Conservation (phyloP, 495 filamentous ascomycete genomes). For the Trichocladium uniseriatum region DNA sequence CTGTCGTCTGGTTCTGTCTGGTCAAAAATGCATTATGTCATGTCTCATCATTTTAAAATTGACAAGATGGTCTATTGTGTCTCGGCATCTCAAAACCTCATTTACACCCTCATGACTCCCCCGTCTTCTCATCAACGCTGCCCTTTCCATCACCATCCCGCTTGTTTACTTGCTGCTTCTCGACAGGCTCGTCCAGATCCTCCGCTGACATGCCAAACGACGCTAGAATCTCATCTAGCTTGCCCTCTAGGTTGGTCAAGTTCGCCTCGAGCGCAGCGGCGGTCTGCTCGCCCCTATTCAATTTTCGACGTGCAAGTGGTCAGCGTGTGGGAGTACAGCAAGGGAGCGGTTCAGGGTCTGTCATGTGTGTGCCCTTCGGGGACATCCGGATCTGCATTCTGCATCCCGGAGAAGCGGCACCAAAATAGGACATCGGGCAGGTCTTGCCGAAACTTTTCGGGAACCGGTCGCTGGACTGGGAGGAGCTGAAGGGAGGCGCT, state of each 20-base stretch:
- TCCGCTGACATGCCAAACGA: conserved; percentile 14
- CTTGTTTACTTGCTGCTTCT: neutral
- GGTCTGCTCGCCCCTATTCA: conserved; percentile 46
- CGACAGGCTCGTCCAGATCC: conserved; percentile 3
- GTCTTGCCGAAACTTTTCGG: neutral
- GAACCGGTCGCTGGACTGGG: neutral
- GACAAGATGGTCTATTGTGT: too few species aligned
- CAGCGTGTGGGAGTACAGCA: neutral
- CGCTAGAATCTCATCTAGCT: conserved; percentile 45
- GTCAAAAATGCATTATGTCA: too few species aligned
- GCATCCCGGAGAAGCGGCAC: neutral
- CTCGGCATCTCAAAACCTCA: too few species aligned
- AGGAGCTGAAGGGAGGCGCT: neutral
- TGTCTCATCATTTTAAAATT: too few species aligned
- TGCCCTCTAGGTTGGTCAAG: conserved; percentile 42
- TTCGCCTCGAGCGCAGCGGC: conserved; percentile 46
- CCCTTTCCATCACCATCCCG: neutral
- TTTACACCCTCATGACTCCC: neutral
- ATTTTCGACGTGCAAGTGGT: neutral
- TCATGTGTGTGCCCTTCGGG: neutral
- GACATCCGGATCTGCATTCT: neutral
- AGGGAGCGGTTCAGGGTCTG: neutral
- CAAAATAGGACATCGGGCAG: neutral
- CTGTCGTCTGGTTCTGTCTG: too few species aligned
- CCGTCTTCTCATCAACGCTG: neutral